These are phyloP conservation scores for Pelargonium exstipulatum DNA, from an alignment of 441 rosid species.

Conservation along the genomic window DNA sequence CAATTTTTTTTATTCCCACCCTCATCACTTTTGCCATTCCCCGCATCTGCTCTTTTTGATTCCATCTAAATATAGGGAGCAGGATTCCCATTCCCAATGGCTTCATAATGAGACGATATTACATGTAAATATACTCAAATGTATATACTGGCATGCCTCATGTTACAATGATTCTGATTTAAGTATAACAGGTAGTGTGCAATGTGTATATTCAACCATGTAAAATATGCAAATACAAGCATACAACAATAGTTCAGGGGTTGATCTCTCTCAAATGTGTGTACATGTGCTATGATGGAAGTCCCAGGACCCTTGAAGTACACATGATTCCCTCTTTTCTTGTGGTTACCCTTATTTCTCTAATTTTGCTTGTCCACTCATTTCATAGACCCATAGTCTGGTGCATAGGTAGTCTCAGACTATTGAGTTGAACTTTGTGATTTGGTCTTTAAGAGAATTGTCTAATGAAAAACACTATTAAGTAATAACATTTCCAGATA, in stretches of 20 bases:
- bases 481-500: no score
- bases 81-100: no score
- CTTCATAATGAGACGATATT: no score
- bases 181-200: neutral
- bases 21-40: no score
- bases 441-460: neutral
- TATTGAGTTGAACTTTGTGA: neutral
- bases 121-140: neutral
- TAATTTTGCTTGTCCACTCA: neutral
- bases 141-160: neutral
- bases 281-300: neutral
- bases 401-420: neutral
- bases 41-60: no score
- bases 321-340: neutral
- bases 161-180: conserved; percentile 1
- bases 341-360: neutral
- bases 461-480: neutral
- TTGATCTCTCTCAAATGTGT: conserved; percentile 1
- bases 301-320: neutral
- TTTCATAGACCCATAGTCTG: neutral
- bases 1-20: no score
- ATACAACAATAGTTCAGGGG: neutral
- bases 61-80: no score
- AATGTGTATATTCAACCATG: neutral
- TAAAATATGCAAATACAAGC: neutral